Percentiles rank a stretch among this genome's conserved stretches.
phyloP scores from a whole-genome alignment of 2,329 filamentous ascomycete species.

The Nemania serpens region DNA sequence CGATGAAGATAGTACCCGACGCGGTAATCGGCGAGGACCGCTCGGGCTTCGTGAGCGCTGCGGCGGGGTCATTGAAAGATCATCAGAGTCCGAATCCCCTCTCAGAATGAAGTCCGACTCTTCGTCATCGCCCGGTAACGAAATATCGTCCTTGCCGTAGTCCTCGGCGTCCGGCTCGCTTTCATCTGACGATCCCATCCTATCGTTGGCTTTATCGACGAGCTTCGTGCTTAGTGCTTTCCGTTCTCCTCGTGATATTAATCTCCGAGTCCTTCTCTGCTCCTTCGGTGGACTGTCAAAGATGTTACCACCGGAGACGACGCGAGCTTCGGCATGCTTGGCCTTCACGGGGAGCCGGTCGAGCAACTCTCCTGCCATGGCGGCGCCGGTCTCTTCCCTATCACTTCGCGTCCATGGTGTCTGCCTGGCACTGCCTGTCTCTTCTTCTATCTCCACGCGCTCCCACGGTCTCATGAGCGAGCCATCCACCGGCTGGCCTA shows the following conservation, averaged over 20 bases:
- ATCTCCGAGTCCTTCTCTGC: conserved; percentile 18
- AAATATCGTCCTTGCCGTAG: conserved; percentile 14
- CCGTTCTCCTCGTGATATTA: conserved; percentile 16
- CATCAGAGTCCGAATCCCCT: conserved; percentile 32
- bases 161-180: conserved; percentile 24
- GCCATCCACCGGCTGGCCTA: conserved; percentile 32
- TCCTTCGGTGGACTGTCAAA: conserved; percentile 21
- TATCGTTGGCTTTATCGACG: conserved; percentile 8
- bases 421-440: conserved; percentile 8
- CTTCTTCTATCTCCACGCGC: conserved; percentile 13
- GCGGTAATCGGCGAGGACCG: conserved; percentile 26
- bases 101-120: conserved; percentile 35
- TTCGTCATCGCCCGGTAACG: conserved; percentile 26
- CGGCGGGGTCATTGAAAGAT: conserved; percentile 26
- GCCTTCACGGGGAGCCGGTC: conserved; percentile 24
- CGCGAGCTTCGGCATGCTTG: conserved; percentile 18
- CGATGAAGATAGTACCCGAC: conserved; percentile 31
- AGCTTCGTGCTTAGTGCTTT: conserved; percentile 3
- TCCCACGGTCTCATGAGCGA: conserved; percentile 39
- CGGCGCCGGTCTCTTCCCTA: conserved; percentile 16
- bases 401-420: conserved; percentile 12
- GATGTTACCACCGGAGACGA: conserved; percentile 9
- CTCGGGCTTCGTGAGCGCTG: conserved; percentile 30
- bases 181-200: conserved; percentile 11
- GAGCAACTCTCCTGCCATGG: conserved; percentile 19